Evolutionary conservation across 2,329 filamentous ascomycete genomes (phyloP).

Genomic region (Triangularia setosa): DNA sequence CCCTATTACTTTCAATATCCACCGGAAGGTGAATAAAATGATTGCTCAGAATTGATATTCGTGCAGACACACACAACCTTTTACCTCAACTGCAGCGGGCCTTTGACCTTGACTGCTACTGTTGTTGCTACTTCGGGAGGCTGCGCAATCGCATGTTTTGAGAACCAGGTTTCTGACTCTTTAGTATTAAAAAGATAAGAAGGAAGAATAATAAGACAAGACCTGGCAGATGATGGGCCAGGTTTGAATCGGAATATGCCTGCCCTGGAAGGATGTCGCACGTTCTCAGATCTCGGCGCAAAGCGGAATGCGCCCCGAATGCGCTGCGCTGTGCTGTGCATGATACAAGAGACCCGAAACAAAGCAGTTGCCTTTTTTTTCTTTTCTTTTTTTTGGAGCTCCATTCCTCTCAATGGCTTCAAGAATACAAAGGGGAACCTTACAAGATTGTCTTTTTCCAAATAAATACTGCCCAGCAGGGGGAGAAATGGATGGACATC

Average conservation of each 20-base stretch:
- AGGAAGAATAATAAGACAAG: neutral
- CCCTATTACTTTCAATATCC: neutral
- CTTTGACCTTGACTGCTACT: neutral
- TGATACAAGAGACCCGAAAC: neutral
- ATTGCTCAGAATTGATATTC: neutral
- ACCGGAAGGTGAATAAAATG: neutral
- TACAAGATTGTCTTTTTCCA: too few relatives aligned
- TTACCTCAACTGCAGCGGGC: neutral
- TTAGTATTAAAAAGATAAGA: neutral
- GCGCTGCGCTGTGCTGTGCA: neutral
- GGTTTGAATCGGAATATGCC: neutral
- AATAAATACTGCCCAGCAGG: neutral
- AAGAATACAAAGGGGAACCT: too few relatives aligned
- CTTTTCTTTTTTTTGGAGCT: neutral
- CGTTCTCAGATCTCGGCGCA: slow-evolving; percentile 3
- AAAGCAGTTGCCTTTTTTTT: neutral
- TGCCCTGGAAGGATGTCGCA: neutral
- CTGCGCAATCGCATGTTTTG: slow-evolving; percentile 2
- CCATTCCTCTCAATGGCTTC: too few relatives aligned
- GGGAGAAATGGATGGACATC: neutral
- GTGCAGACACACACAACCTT: neutral
- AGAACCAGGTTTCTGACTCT: neutral
- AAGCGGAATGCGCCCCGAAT: slow-evolving; percentile 6
- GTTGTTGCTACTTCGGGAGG: neutral
- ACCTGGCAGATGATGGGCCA: neutral